Evolutionary conservation across 108 stramenopile genomes (phyloP), one percentile per base, ranked within the genome.

Genomic region (Skeletonema potamos): DNA sequence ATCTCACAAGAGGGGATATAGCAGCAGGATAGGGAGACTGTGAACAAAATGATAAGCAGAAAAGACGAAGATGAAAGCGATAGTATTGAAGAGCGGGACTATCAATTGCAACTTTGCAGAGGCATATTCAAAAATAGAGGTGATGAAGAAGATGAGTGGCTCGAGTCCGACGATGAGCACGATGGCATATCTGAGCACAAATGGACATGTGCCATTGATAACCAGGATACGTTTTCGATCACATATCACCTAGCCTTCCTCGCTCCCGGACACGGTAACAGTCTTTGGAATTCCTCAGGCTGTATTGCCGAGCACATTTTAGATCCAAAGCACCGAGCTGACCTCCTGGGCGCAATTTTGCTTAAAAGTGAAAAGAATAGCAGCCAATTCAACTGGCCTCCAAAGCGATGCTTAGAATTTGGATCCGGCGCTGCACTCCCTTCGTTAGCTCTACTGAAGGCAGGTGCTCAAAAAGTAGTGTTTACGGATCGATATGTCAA

Each of bases 391-490:
- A 27, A 0, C 2, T 69, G 68, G 68, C 68, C 68, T 5, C 68
- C 68, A 20, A 11, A 6, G 13, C 28, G 1, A 28, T 61, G 37
- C 22, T 28, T 69, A 24, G 68, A 69, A 39, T 62, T 69, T 62
- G 68, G 68, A 5, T 58, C 68, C 5, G 68, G 68, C 34, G 68
- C 68, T 27, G 68, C 68, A 37, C 68, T 69, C 2, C 68, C 68
- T 18, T 41, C 37, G 5, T 18, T 69, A 33, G 60, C 39, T 9
- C 37, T 69, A 27, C 58, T 69, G 22, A 18, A 41, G 1, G 68
- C 30, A 26, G 59, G 68, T 27, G 60, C 68, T 0, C 13, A 34
- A 1, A 59, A 36, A 11, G 68, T 69, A 6, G 13, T 69, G 0
- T 29, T 61, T 27, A 69, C 68, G 12, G 68, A 69, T 27, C 32